Conservation (phyloP, 2,329 filamentous ascomycete species). For the Fusarium hostae region DNA sequence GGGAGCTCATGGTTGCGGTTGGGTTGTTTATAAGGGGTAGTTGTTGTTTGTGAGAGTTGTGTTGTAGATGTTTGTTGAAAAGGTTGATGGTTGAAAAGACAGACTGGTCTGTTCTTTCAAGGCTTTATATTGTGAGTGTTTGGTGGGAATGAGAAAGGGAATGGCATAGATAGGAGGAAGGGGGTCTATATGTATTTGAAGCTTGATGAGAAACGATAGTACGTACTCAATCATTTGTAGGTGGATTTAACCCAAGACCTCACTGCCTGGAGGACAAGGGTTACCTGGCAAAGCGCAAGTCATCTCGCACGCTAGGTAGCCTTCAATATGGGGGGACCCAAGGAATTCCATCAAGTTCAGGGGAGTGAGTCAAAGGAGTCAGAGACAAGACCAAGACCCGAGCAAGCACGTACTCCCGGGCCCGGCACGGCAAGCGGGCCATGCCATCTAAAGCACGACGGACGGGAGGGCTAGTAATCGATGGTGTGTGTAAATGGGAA, state of each 20-base stretch:
- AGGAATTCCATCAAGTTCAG: conserved; percentile 22
- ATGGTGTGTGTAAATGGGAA: conserved; percentile 28
- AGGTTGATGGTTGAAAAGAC: background rate
- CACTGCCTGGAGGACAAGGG: conserved; percentile 38
- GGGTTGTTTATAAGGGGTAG: conserved; percentile 12
- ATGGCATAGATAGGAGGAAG: conserved; percentile 20
- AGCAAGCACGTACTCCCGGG: conserved; percentile 32
- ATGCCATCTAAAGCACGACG: conserved; percentile 37
- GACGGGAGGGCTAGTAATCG: conserved; percentile 32
- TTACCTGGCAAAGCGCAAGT: conserved; percentile 34
- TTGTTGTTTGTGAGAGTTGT: conserved; percentile 15
- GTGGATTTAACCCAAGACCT: conserved; percentile 33
- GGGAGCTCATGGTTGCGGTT: conserved; percentile 42
- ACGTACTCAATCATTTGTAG: conserved; percentile 38
- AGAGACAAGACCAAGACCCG: conserved; percentile 29
- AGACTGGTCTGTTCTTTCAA: conserved; percentile 5
- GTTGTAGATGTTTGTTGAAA: conserved; percentile 12
- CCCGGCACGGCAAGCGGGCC: conserved; percentile 37
- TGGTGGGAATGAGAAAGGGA: conserved; percentile 21
- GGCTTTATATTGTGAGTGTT: conserved; percentile 28
- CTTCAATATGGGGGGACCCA: conserved; percentile 23
- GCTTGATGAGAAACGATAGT: conserved; percentile 34
- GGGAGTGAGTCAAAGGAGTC: conserved; percentile 35
- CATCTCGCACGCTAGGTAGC: conserved; percentile 35
- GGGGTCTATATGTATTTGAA: conserved; percentile 40